A percentile compares a stretch with the other conserved stretches of the same genome.
phyloP scores from a whole-genome alignment of 441 rosid genomes.

The Dalechampia spathulata region DNA sequence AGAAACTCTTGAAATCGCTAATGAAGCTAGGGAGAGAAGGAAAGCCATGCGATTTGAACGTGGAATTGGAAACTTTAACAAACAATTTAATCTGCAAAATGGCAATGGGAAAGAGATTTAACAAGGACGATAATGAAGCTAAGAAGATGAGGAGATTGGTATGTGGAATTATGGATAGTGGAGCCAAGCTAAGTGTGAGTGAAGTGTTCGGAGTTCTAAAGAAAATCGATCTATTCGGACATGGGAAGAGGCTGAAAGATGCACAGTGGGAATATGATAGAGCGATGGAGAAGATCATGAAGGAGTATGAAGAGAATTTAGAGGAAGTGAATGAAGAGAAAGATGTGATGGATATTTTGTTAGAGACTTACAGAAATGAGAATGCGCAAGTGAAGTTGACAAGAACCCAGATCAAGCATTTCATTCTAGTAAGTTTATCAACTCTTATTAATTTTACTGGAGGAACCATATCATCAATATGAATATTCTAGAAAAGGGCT shows the following conservation, averaged over 20 bases:
- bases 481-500: too few species aligned
- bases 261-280: constrained; percentile 30
- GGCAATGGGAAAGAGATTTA: constrained; percentile 10
- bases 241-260: constrained; percentile 34
- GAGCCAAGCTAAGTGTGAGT: constrained; percentile 34
- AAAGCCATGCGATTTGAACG: constrained; percentile 30
- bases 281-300: constrained; percentile 34
- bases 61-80: constrained; percentile 26
- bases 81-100: constrained; percentile 10
- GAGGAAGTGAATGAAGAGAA: constrained; percentile 21
- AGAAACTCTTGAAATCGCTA: constrained; percentile 28
- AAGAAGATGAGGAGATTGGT: constrained; percentile 34
- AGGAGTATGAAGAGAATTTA: constrained; percentile 36
- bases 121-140: constrained; percentile 11
- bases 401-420: constrained; percentile 43
- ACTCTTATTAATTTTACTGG: too few species aligned
- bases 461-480: too few species aligned
- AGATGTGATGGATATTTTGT: constrained; percentile 53
- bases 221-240: constrained; percentile 44
- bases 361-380: constrained; percentile 38
- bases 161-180: constrained; percentile 26
- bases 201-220: constrained; percentile 46
- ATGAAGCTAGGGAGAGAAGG: constrained; percentile 25
- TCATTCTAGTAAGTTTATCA: constrained; percentile 37
- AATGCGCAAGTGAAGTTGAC: constrained; percentile 41